phyloP scores from a whole-genome alignment of 2,329 filamentous ascomycete genomes.

The Teratosphaeria nubilosa region DNA sequence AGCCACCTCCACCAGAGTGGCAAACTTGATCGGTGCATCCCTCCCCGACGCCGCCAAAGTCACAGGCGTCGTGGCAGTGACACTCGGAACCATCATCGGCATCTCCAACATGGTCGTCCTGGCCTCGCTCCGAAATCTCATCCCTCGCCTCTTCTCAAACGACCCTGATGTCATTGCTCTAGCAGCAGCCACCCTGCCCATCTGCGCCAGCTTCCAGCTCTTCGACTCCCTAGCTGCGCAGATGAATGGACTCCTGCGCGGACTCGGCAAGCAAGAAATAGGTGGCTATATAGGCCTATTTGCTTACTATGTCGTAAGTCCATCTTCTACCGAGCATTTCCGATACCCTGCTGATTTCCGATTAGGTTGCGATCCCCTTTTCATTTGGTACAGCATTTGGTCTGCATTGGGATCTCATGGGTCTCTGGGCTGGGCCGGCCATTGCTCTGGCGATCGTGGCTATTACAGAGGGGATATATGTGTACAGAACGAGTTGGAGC shows the following conservation, averaged over 20 bases:
- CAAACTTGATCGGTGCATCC: constrained; percentile 82
- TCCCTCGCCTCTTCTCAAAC: constrained; percentile 66
- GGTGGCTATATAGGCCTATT: constrained; percentile 82
- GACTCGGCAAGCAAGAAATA: constrained; percentile 78
- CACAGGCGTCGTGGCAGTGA: constrained; percentile 66
- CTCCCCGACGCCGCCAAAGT: constrained; percentile 71
- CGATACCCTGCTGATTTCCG: not conserved
- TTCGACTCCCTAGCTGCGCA: constrained; percentile 73
- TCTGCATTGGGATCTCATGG: constrained; percentile 63
- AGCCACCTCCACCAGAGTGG: constrained; percentile 76
- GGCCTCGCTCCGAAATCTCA: constrained; percentile 55
- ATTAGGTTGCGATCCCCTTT: constrained; percentile 63
- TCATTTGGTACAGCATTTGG: constrained; percentile 71
- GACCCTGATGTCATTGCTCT: constrained; percentile 57
- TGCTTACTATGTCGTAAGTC: constrained; percentile 61
- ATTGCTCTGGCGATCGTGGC: constrained; percentile 46
- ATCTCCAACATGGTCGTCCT: constrained; percentile 67
- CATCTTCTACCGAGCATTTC: not conserved
- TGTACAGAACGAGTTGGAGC: constrained; percentile 46
- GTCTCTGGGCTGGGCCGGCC: constrained; percentile 59
- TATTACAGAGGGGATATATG: constrained; percentile 46
- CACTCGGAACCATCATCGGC: constrained; percentile 59
- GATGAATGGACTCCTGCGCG: constrained; percentile 75
- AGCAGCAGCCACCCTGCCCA: constrained; percentile 58
- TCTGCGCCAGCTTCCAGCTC: constrained; percentile 81